phyloP scores from a whole-genome alignment of 176 grass and related monocot species.

The Urochloa ruziziensis region DNA sequence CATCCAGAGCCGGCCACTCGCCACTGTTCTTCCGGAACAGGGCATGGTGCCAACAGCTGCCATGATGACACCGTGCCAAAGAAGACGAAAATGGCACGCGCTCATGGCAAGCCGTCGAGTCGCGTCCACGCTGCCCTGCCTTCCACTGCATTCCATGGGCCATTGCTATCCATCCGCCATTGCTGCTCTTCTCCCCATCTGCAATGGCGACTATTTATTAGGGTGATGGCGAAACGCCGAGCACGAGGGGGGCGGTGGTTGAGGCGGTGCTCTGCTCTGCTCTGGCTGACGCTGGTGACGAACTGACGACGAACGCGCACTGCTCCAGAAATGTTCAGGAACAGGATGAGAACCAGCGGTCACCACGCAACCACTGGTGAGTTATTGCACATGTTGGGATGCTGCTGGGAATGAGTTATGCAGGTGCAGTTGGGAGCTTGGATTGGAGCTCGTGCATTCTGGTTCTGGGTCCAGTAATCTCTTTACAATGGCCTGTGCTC shows the following conservation, averaged over 20 bases:
- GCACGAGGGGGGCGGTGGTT: conserved; percentile 20
- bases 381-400: conserved; percentile 45
- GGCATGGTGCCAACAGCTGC: background rate
- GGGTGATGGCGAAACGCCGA: background rate
- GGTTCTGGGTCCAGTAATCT: too few relatives aligned
- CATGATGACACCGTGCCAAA: background rate
- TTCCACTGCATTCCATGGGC: conserved; percentile 16
- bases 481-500: background rate
- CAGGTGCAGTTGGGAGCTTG: too few relatives aligned
- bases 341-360: conserved; percentile 36
- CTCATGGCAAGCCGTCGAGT: conserved; percentile 6
- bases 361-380: conserved; percentile 44
- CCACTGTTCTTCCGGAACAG: background rate
- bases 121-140: conserved; percentile 25
- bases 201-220: conserved; percentile 58
- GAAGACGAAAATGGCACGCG: background rate
- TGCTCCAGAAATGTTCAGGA: background rate
- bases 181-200: conserved; percentile 38
- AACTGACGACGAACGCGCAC: background rate
- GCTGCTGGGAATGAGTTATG: too few relatives aligned
- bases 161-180: conserved; percentile 31
- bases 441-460: background rate
- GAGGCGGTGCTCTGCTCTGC: background rate
- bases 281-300: conserved; percentile 28
- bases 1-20: background rate